Conservation (phyloP, 192 early-diverging fungal genomes). For the Dissophora globulifera region DNA sequence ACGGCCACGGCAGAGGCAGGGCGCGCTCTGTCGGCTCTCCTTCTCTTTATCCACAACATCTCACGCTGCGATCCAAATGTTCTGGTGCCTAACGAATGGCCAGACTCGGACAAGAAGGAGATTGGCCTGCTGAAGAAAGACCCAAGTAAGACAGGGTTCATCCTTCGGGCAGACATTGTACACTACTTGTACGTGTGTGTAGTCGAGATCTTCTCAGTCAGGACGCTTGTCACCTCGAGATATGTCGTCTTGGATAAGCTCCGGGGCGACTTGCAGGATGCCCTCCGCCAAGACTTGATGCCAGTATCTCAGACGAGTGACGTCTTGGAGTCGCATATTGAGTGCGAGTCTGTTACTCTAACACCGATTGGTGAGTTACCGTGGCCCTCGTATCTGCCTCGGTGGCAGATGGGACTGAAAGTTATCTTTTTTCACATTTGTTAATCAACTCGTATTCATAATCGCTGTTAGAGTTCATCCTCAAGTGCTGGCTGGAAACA, state of each 20-base stretch:
- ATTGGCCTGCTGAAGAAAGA: conserved; percentile 7
- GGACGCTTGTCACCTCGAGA: conserved; percentile 15
- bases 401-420: too few relatives aligned
- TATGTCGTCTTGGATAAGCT: conserved; percentile 22
- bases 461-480: conserved; percentile 19
- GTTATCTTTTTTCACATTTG: not conserved
- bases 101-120: not conserved
- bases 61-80: conserved; percentile 17
- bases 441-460: not conserved
- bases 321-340: not conserved
- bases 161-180: conserved; percentile 34
- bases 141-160: conserved; percentile 24
- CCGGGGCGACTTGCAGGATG: conserved; percentile 6
- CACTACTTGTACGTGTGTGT: conserved; percentile 18
- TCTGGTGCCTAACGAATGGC: conserved; percentile 23
- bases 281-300: not conserved
- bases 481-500: conserved; percentile 32
- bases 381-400: not conserved
- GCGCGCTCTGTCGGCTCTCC: conserved; percentile 4
- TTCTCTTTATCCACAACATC: conserved; percentile 28
- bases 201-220: conserved; percentile 22
- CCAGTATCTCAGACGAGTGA: conserved; percentile 4
- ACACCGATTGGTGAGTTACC: conserved; percentile 20
- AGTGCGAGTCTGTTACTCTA: not conserved
- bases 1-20: conserved; percentile 26